These are phyloP conservation scores for Globisporangium paroecandrum DNA, from an alignment of 352 stramenopile species.

Conservation along the genomic window DNA sequence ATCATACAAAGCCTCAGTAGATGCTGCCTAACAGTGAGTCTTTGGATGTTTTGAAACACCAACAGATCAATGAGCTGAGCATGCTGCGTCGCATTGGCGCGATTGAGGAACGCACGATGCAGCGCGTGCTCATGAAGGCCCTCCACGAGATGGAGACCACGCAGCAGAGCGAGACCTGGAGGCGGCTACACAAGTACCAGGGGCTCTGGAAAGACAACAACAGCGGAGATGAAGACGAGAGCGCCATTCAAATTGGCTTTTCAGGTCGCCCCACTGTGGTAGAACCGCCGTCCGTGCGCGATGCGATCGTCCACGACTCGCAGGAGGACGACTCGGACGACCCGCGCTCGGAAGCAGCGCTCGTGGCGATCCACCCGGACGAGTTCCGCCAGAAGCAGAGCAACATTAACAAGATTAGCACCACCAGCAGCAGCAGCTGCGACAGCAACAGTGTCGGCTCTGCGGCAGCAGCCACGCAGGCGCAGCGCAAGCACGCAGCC, in stretches of 20 bases:
- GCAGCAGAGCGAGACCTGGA: conserved; percentile 40
- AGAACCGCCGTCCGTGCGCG: conserved; percentile 27
- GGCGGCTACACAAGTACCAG: conserved; percentile 46
- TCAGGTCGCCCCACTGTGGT: conserved; percentile 5
- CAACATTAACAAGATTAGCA: conserved; percentile 5
- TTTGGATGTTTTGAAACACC: neutral
- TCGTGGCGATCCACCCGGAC: conserved; percentile 24
- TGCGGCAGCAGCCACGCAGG: conserved; percentile 1
- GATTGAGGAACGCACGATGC: conserved; percentile 65
- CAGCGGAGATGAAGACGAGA: neutral
- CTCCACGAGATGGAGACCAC: conserved; percentile 37
- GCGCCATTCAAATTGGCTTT: neutral
- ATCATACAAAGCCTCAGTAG: neutral
- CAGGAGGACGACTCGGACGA: conserved; percentile 25
- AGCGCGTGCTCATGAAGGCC: conserved; percentile 59
- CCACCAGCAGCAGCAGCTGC: neutral
- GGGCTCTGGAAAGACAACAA: conserved; percentile 17
- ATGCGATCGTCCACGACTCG: conserved; percentile 13
- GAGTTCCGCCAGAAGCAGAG: conserved; percentile 20
- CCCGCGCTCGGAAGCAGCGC: conserved; percentile 8
- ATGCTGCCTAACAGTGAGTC: neutral
- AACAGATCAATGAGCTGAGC: conserved; percentile 32
- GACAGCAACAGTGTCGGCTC: neutral
- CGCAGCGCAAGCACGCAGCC: conserved; percentile 33
- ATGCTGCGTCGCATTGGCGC: conserved; percentile 48